These are phyloP conservation scores for Oryza brachyantha DNA, from an alignment of 176 grass and related monocot species.

Conservation along the genomic window DNA sequence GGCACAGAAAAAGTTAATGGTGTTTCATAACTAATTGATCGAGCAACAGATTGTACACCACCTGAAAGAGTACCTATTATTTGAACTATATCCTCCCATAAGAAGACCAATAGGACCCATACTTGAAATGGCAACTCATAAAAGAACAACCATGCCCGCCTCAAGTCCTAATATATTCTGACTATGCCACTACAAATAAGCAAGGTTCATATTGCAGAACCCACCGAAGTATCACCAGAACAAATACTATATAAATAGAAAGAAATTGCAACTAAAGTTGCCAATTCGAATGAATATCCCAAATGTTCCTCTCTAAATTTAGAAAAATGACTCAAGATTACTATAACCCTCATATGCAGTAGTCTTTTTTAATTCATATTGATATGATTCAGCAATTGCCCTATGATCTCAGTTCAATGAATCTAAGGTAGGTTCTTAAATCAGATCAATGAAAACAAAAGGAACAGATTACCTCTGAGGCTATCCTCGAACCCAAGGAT, in stretches of 20 bases:
- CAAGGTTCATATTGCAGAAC: neutral
- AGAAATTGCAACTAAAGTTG: neutral
- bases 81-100: neutral
- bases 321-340: neutral
- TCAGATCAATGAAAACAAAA: conserved; percentile 16
- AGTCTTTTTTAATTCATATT: conserved; percentile 8
- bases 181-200: no score
- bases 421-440: conserved; percentile 1
- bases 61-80: conserved; percentile 18
- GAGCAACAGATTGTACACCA: neutral
- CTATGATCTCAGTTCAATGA: conserved; percentile 7
- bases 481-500: conserved; percentile 52
- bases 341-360: neutral
- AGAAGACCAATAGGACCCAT: conserved; percentile 10
- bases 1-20: neutral
- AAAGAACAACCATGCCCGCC: neutral
- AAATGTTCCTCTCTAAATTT: neutral
- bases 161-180: neutral
- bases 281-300: neutral
- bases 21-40: conserved; percentile 9
- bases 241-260: conserved; percentile 1
- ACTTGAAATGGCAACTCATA: neutral
- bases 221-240: neutral
- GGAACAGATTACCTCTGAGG: conserved; percentile 52
- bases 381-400: neutral